phyloP scores from a whole-genome alignment of 2,329 filamentous ascomycete genomes.

The Claviceps fusiformis region DNA sequence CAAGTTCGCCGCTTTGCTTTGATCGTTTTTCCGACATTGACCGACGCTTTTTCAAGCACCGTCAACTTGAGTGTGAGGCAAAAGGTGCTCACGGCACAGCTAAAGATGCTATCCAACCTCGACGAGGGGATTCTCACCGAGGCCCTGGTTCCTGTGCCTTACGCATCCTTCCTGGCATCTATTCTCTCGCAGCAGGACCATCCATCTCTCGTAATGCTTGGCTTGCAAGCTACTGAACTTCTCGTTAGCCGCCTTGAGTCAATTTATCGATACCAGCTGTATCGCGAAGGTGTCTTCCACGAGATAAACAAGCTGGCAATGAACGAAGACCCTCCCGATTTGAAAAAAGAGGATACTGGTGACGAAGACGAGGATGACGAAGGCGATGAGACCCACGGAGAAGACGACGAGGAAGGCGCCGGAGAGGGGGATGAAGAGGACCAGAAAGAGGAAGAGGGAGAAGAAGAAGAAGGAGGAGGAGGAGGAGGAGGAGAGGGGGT shows the following conservation, averaged over 20 bases:
- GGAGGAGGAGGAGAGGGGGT: slow-evolving; percentile 14
- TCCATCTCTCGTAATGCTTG: slow-evolving; percentile 69
- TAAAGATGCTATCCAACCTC: slow-evolving; percentile 97
- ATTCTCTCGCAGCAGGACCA: slow-evolving; percentile 96
- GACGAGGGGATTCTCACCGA: slow-evolving; percentile 74
- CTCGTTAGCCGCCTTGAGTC: slow-evolving; percentile 70
- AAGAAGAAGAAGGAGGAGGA: not conserved
- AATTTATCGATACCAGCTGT: slow-evolving; percentile 92
- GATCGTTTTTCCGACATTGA: slow-evolving; percentile 86
- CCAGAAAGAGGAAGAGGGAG: slow-evolving; percentile 9
- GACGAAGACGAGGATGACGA: slow-evolving; percentile 8
- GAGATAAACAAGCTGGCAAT: slow-evolving; percentile 74
- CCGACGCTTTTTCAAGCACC: slow-evolving; percentile 93
- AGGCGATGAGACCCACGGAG: slow-evolving; percentile 12
- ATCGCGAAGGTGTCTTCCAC: slow-evolving; percentile 87
- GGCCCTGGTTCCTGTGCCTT: slow-evolving; percentile 74
- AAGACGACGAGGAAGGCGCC: slow-evolving; percentile 8
- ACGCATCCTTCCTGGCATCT: slow-evolving; percentile 87
- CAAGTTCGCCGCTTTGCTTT: slow-evolving; percentile 86
- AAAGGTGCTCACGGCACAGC: slow-evolving; percentile 86
- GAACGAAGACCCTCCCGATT: slow-evolving; percentile 20
- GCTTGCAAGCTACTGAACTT: slow-evolving; percentile 78
- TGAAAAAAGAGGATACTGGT: slow-evolving; percentile 5
- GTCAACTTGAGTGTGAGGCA: slow-evolving; percentile 90
- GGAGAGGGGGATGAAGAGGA: not conserved